Conservation (phyloP, 257 asterid species). For the Hygrophila difformis region DNA sequence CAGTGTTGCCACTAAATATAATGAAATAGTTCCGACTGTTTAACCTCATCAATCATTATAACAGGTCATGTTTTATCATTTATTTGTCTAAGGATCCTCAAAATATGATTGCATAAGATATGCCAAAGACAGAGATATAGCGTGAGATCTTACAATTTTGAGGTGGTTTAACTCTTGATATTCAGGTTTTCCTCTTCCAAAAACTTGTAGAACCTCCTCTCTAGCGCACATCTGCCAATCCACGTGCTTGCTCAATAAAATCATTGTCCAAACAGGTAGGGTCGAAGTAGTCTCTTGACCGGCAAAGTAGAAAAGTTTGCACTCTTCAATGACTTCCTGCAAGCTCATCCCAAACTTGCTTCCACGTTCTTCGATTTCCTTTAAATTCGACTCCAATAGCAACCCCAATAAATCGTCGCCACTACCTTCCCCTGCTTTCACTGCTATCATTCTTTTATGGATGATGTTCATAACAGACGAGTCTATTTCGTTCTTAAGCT, state of each 20-base stretch:
- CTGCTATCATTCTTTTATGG: slow-evolving; percentile 24
- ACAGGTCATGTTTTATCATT: too few species aligned
- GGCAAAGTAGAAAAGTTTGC: slow-evolving; percentile 48
- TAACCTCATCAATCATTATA: too few species aligned
- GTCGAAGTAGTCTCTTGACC: slow-evolving; percentile 56
- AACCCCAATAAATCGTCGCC: slow-evolving; percentile 29
- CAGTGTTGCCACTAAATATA: too few species aligned
- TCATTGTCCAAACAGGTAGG: slow-evolving; percentile 49
- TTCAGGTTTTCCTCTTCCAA: slow-evolving; percentile 24
- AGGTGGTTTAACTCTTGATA: slow-evolving; percentile 32
- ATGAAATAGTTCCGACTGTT: too few species aligned
- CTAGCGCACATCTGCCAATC: slow-evolving; percentile 52
- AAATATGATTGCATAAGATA: too few species aligned
- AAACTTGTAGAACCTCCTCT: slow-evolving; percentile 34
- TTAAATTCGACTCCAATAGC: slow-evolving; percentile 30
- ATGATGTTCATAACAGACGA: slow-evolving; percentile 28
- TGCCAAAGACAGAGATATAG: too few species aligned
- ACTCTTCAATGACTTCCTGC: slow-evolving; percentile 44
- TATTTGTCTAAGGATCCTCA: too few species aligned
- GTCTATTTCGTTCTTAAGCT: slow-evolving; percentile 29
- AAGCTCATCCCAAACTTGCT: slow-evolving; percentile 31
- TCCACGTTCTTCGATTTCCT: slow-evolving; percentile 28
- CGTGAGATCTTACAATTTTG: slow-evolving; percentile 41
- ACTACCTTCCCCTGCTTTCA: slow-evolving; percentile 32
- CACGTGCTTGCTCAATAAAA: slow-evolving; percentile 28